Base-by-base conservation (phyloP, 1,284 basidiomycete genomes). In the Chalciporus sp. region DNA sequence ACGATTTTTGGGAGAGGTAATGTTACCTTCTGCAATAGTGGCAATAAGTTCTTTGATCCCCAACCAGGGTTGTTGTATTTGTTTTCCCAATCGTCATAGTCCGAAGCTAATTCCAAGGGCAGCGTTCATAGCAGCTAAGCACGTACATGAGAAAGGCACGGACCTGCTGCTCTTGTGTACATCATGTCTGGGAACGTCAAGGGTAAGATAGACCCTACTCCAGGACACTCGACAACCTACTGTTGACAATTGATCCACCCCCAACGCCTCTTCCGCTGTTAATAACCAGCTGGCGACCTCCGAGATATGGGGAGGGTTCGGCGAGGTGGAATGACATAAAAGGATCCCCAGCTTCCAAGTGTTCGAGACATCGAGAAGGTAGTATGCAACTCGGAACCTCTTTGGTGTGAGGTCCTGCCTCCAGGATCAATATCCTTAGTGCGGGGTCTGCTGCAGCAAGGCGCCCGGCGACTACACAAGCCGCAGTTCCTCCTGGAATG, bases 171-270 rank as follows among this genome's bases (percentile, higher is more conserved):
- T 8, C 82, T 76, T 7, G 76, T 79, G 57, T 84, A 84, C 70
- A 82, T 76, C 50, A 74, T 68, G 59, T 80, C 82, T 84, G 52
- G 8, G 29, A 20, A 55, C 11, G 37, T 51, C 5, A n/a, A 45
- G 23, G 56, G 12, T 31, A n/a, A 19, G 37, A 37, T 57, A 4
- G 28, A 20, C 6, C 14, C 7, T 28, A 5, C 26, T 6, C 28
- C 12, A 27, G 20, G 4, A 35, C 27, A 12, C 26, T 27, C 2
- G 7, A 12, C 62, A 60, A 57, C 79, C 16, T 54, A 83, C 83
- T 82, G 58, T 86, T 85, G 14, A 86, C 73, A 57, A 71, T 73
- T 3, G 82, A 83, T 2, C 83, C 81, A 1, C 84, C 84, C 20
- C 84, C 84, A 2, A 86, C 59, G 53, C 79, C 81, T 47, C 78